These are phyloP conservation scores for Vigna angularis DNA, from an alignment of 306 rosid species.

Conservation along the genomic window DNA sequence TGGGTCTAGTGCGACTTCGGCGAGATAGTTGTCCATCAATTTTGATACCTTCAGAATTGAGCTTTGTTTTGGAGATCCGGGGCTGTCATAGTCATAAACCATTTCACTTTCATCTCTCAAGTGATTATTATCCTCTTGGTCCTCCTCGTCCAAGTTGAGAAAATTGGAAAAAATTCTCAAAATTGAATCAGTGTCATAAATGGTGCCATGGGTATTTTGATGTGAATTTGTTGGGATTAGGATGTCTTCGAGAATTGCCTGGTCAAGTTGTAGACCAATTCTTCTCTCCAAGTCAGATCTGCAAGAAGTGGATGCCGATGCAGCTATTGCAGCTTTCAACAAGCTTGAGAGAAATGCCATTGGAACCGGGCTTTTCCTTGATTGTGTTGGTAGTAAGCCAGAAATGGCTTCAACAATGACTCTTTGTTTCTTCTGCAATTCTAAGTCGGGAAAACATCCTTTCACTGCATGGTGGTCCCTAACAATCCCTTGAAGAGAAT, in stretches of 20 bases:
- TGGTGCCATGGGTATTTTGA: slow-evolving; percentile 62
- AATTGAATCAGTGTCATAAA: slow-evolving; percentile 83
- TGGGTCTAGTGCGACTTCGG: slow-evolving; percentile 92
- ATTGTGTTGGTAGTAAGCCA: slow-evolving; percentile 82
- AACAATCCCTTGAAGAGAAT: slow-evolving; percentile 80
- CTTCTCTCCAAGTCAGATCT: slow-evolving; percentile 91
- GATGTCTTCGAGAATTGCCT: slow-evolving; percentile 96
- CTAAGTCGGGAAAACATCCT: slow-evolving; percentile 69
- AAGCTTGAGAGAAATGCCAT: slow-evolving; percentile 96
- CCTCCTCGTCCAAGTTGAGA: slow-evolving; percentile 90
- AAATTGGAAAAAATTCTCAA: slow-evolving; percentile 87
- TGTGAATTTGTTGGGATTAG: slow-evolving; percentile 77
- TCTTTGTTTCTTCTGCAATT: slow-evolving; percentile 84
- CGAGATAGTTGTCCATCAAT: slow-evolving; percentile 80
- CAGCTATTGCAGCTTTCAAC: slow-evolving; percentile 84
- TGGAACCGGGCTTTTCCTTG: slow-evolving; percentile 90
- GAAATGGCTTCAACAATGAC: slow-evolving; percentile 85
- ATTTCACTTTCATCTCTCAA: slow-evolving; percentile 85
- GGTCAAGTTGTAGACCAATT: slow-evolving; percentile 92
- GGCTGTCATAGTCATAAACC: slow-evolving; percentile 89
- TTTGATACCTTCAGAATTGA: slow-evolving; percentile 93
- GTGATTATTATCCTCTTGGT: slow-evolving; percentile 67
- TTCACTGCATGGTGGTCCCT: slow-evolving; percentile 67
- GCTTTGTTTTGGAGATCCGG: slow-evolving; percentile 96
- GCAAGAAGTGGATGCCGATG: slow-evolving; percentile 80